Evolutionary conservation across 345 rosid genomes (phyloP).

Genomic region (Hibiscus mutabilis): DNA sequence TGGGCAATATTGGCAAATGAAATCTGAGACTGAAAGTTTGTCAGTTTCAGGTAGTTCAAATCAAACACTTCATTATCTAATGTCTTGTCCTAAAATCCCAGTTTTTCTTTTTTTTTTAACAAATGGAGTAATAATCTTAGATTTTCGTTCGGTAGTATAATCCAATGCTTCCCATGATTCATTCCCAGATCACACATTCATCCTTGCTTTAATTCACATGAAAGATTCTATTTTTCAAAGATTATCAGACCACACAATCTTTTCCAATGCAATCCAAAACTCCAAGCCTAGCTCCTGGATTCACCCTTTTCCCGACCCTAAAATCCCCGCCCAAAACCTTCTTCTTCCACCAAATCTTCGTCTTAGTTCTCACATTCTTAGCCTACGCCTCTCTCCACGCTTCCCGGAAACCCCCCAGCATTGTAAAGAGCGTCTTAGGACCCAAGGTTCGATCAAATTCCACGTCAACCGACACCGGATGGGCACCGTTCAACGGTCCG

Average conservation of each 20-base stretch:
- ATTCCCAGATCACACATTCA: neutral
- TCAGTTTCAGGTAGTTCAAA: neutral
- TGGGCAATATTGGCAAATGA: neutral
- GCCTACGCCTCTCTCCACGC: slow-evolving; percentile 93
- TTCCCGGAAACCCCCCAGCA: slow-evolving; percentile 88
- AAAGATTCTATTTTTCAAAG: neutral
- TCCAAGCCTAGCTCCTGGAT: slow-evolving; percentile 39
- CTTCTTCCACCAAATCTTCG: slow-evolving; percentile 50
- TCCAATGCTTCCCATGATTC: neutral
- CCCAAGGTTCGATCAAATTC: slow-evolving; percentile 24
- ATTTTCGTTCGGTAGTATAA: too few relatives aligned
- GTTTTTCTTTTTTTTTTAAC: neutral
- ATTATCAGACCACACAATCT: neutral
- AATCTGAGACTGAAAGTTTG: neutral
- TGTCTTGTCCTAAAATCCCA: slow-evolving; percentile 10
- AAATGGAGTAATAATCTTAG: too few relatives aligned
- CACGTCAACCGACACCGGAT: neutral
- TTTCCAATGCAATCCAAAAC: slow-evolving; percentile 30
- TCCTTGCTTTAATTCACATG: neutral
- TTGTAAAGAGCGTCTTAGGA: slow-evolving; percentile 74
- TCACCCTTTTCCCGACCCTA: slow-evolving; percentile 47
- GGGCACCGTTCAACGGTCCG: slow-evolving; percentile 38
- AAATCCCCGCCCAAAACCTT: slow-evolving; percentile 58
- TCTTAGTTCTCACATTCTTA: slow-evolving; percentile 58
- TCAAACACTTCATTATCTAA: neutral